Evolutionary conservation across 2,329 filamentous ascomycete genomes (phyloP), one percentile per base, ranked within the genome.

Genomic region (Xylaria sp.): DNA sequence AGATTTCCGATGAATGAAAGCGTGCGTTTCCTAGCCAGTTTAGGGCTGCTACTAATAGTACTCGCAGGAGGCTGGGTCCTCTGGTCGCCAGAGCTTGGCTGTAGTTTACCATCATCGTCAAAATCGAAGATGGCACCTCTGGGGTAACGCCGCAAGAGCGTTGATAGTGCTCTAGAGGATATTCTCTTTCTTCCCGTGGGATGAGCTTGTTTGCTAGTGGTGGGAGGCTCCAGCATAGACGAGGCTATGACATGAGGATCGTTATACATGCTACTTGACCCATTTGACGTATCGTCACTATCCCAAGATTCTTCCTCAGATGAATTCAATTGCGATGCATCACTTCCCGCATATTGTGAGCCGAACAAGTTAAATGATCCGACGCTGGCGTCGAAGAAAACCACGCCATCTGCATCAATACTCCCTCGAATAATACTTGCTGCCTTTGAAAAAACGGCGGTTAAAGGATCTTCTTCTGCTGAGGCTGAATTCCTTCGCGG

Each of bases 91-190:
- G 76, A 73, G 27, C 76, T 76, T 0, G 75, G 73, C 3, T 78
- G 77, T 0, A 82, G 60, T 10, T 78, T 75, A 0, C 82, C 83
- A 12, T 80, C 73, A 4, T 77, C 76, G 16, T 81, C 81, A 35
- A 83, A 83, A 58, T 81, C 82, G 68, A 85, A 86, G 0, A 85
- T 78, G 58, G 81, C 81, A 0, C 85, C 85, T 9, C 78, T 74
- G 0, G 84, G 84, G 65, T 87, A 83, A 0, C 81, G 77, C 13
- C 79, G 79, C 0, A 86, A 73, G 5, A 87, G 78, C 1, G 76
- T 77, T 0, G 78, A 74, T 1, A 87, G 75, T 16, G 84, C 79
- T 5, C 70, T 76, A 59, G 84, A 81, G 0, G 81, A 78, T 0
- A 85, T 66, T 1, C 72, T 71, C 10, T 74, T 66, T 5, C 73